phyloP scores from a whole-genome alignment of 2,329 filamentous ascomycete species.

The Diaporthe sp. region DNA sequence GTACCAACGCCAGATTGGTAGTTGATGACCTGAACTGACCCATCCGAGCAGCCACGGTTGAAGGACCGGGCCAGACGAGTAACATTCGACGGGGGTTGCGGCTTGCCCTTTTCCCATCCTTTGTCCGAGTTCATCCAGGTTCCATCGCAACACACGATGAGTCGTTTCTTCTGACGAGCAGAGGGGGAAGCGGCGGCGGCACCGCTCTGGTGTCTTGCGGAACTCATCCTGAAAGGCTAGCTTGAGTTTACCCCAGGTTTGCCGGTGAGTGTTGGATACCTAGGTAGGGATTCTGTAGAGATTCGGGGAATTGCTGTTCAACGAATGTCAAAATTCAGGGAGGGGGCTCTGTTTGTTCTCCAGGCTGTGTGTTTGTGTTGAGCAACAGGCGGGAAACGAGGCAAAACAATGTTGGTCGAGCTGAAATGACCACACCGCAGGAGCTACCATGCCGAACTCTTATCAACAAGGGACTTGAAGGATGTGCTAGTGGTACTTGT shows the following conservation, averaged over 20 bases:
- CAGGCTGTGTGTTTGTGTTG: not conserved
- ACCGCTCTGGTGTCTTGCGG: not conserved
- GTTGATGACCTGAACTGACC: constrained; percentile 69
- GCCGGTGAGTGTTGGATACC: not conserved
- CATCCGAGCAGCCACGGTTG: constrained; percentile 64
- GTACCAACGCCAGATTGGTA: constrained; percentile 75
- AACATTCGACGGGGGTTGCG: constrained; percentile 71
- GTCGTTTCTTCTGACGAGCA: constrained; percentile 55
- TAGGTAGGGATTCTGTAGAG: constrained; percentile 34
- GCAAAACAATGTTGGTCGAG: not conserved
- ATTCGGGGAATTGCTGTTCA: not conserved
- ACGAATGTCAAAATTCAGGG: not conserved
- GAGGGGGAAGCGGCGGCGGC: not conserved
- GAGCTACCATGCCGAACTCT: not conserved
- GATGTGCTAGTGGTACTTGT: not conserved
- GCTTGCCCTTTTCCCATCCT: constrained; percentile 60
- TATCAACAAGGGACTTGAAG: too few relatives aligned
- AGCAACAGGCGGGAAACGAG: not conserved
- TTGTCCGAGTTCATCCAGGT: constrained; percentile 68
- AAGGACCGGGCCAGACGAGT: constrained; percentile 72
- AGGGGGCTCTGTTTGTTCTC: not conserved
- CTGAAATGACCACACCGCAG: not conserved
- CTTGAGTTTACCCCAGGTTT: not conserved
- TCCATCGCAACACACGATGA: constrained; percentile 67
- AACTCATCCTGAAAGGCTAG: not conserved